Evolutionary conservation across 2,329 filamentous ascomycete species (phyloP), one percentile per base, ranked within the genome.

Genomic region (Colletotrichum musicola): DNA sequence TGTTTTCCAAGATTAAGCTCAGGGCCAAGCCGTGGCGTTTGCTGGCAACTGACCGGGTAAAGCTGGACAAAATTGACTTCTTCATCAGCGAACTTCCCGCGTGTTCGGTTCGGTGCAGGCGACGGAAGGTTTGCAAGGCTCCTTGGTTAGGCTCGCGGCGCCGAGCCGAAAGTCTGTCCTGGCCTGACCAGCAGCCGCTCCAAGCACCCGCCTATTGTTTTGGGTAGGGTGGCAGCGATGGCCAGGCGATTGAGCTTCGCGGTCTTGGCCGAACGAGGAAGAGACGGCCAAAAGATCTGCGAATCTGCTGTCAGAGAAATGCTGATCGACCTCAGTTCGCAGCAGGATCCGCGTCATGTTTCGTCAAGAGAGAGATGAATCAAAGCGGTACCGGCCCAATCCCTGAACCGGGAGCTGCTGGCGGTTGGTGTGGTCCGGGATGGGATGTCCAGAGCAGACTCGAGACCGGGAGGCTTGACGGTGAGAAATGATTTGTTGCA

Each of bases 321-420:
- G 56, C 56, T 61, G 66, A 69, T 69, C 66, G 56, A 50, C 66
- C 27, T 49, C 56, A 20, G 62, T 61, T 65, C 50, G 50, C 56
- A 61, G 62, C 38, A 51, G 35, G 62, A 69, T 57, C 66, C 50
- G 62, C 66, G 55, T 61, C 50, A 51, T 65, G 62, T 65, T 60
- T 60, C 55, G 62, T 61, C 44, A 47, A 57, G 56, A 47, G 46
- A 51, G 18, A 46, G 14, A 65, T 35, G 61, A 61, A 65, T 46
- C 56, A 22, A 65, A 51, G 30, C 42, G 49, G 42, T 42, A 40
- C 62, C 44, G 55, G 65, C 62, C 64, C 55, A 58, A 58, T 59
- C 62, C 65, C 44, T 55, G 65, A 46, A 49, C 51, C 47, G 30
- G 38, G 47, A 42, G 49, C 56, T 38, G 22, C 30, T 51, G 44